These are phyloP conservation scores for Nakazawaea ambrosiae DNA, from an alignment of 805 yeast species.

Conservation along the genomic window DNA sequence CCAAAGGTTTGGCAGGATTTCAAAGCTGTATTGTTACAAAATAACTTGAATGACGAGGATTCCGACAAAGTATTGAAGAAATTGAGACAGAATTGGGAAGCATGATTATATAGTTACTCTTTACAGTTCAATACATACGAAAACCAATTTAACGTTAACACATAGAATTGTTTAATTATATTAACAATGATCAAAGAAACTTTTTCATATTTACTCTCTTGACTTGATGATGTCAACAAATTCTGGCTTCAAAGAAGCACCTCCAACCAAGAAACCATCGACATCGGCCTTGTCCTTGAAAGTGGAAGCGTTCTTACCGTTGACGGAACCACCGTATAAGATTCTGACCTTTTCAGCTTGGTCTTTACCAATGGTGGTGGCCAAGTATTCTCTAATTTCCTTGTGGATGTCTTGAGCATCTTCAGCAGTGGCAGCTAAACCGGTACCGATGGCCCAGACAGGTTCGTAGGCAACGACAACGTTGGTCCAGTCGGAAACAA, in stretches of 20 bases:
- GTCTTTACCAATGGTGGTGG: conserved; percentile 66
- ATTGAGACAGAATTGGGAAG: conserved; percentile 1
- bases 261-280: conserved; percentile 99
- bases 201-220: conserved; percentile 64
- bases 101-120: not conserved
- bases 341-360: conserved; percentile 80
- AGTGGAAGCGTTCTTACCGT: conserved; percentile 84
- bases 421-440: conserved; percentile 96
- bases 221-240: conserved; percentile 93
- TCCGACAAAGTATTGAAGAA: not conserved
- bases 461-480: conserved; percentile 98
- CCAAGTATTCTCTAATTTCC: conserved; percentile 78
- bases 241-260: conserved; percentile 98
- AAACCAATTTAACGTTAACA: not conserved
- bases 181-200: too few species aligned
- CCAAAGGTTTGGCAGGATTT: not conserved
- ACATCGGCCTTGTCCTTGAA: conserved; percentile 91
- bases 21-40: not conserved
- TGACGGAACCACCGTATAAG: conserved; percentile 98
- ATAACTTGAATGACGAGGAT: not conserved
- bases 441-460: conserved; percentile 99
- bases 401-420: conserved; percentile 96
- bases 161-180: too few species aligned
- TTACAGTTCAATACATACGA: too few species aligned
- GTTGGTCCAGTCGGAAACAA: conserved; percentile 82